Evolutionary conservation across 2,329 filamentous ascomycete genomes (phyloP).

Genomic region (Coccinonectria pachysandricola): DNA sequence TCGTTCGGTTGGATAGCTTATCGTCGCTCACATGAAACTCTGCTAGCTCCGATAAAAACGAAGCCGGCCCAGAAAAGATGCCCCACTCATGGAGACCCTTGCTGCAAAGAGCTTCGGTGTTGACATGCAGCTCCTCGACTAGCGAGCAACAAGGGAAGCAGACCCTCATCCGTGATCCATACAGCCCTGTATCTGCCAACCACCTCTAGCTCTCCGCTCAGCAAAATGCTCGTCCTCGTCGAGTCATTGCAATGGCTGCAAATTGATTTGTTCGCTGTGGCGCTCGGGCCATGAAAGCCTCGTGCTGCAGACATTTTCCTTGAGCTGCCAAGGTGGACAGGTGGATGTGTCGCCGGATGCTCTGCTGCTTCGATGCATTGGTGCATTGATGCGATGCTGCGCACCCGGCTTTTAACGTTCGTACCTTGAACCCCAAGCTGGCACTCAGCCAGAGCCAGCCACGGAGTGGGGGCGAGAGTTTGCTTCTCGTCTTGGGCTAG

Average conservation of each 20-base stretch:
- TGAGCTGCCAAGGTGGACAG: constrained; percentile 3
- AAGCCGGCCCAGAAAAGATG: constrained; percentile 12
- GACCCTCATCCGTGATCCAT: constrained; percentile 12
- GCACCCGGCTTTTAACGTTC: constrained; percentile 3
- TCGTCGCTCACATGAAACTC: background rate
- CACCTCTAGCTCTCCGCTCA: constrained; percentile 12
- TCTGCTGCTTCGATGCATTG: constrained; percentile 3
- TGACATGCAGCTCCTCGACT: constrained; percentile 13
- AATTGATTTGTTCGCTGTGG: constrained; percentile 18
- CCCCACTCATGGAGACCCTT: constrained; percentile 17
- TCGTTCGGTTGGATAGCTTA: background rate
- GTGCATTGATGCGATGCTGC: constrained; percentile 1
- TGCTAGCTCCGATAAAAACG: constrained; percentile 8
- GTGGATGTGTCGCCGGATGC: constrained; percentile 7
- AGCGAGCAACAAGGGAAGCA: constrained; percentile 7
- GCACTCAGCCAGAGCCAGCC: constrained; percentile 6
- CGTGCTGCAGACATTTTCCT: constrained; percentile 13
- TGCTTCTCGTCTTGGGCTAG: constrained; percentile 14
- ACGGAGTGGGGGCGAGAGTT: constrained; percentile 10
- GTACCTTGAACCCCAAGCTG: constrained; percentile 6
- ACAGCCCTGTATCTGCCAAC: constrained; percentile 12
- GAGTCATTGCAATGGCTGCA: constrained; percentile 22
- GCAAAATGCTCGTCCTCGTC: constrained; percentile 16
- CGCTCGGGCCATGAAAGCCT: constrained; percentile 16
- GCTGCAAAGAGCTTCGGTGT: constrained; percentile 13